phyloP scores from a whole-genome alignment of 2,329 filamentous ascomycete species.

The Aspergillus fumigatiaffinis region DNA sequence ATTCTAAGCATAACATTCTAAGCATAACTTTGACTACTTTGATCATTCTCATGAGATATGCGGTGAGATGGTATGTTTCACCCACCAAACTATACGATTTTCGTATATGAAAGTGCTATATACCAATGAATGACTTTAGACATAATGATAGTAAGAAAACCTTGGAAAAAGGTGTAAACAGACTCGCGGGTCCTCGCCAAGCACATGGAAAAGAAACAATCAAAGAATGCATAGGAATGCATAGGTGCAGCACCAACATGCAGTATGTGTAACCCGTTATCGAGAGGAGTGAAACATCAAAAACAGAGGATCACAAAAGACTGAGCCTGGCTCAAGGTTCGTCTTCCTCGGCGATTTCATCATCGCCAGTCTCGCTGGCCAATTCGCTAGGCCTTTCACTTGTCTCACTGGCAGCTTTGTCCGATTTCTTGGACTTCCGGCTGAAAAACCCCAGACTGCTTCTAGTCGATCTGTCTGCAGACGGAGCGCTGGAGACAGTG shows the following conservation, averaged over 20 bases:
- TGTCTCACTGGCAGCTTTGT: slow-evolving; percentile 40
- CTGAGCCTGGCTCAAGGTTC: slow-evolving; percentile 8
- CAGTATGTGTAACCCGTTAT: not conserved
- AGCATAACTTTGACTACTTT: not conserved
- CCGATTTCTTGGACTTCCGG: slow-evolving; percentile 44
- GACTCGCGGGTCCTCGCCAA: not conserved
- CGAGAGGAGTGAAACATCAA: not conserved
- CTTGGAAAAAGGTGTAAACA: slow-evolving; percentile 4
- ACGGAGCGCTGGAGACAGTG: slow-evolving; percentile 37
- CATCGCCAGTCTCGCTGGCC: slow-evolving; percentile 42
- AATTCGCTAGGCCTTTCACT: slow-evolving; percentile 43
- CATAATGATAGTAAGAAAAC: slow-evolving; percentile 11
- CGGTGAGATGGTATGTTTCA: not conserved
- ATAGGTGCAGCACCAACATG: not conserved
- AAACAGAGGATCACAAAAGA: not conserved
- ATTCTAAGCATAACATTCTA: not conserved
- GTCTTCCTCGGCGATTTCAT: slow-evolving; percentile 36
- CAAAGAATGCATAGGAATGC: not conserved
- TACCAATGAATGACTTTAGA: slow-evolving; percentile 5
- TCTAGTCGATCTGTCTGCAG: slow-evolving; percentile 41
- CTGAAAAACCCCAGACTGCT: slow-evolving; percentile 46
- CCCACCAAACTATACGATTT: not conserved
- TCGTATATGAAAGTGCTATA: slow-evolving; percentile 8
- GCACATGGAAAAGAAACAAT: not conserved
- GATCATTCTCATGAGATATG: not conserved